These are phyloP conservation scores for Aspergillus sp. DNA, from an alignment of 2,329 filamentous ascomycete genomes.

Conservation along the genomic window DNA sequence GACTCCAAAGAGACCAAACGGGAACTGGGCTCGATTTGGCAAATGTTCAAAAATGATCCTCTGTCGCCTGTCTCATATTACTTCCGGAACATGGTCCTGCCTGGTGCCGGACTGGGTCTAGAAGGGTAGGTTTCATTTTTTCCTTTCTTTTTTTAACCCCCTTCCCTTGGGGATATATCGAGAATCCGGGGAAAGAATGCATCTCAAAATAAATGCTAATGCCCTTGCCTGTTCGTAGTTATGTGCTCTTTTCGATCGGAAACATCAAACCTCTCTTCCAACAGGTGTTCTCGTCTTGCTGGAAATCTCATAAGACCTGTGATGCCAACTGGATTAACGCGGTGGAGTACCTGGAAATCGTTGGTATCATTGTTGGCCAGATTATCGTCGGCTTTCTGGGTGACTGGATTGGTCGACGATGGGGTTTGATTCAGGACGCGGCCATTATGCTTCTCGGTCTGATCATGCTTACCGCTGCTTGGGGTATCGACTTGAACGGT, in stretches of 20 bases:
- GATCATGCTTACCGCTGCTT: constrained; percentile 81
- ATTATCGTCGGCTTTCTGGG: constrained; percentile 73
- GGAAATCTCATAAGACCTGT: constrained; percentile 60
- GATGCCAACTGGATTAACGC: constrained; percentile 70
- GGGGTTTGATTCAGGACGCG: constrained; percentile 92
- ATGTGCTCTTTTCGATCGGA: constrained; percentile 93
- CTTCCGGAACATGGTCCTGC: constrained; percentile 81
- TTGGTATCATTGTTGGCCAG: constrained; percentile 92
- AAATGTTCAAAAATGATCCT: constrained; percentile 79
- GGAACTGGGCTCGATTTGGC: constrained; percentile 60
- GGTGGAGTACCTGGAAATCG: constrained; percentile 85
- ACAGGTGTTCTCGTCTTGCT: constrained; percentile 68
- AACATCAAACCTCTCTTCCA: constrained; percentile 79
- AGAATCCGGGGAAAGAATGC: neutral
- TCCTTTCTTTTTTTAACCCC: no score
- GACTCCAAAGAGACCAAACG: constrained; percentile 60
- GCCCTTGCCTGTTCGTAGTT: constrained; percentile 42
- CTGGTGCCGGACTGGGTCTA: constrained; percentile 81
- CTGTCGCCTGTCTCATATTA: constrained; percentile 79
- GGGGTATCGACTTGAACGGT: constrained; percentile 78
- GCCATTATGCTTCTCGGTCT: constrained; percentile 90
- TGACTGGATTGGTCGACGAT: constrained; percentile 80
- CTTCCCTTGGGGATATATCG: neutral
- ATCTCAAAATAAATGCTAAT: neutral
- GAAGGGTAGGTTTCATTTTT: constrained; percentile 52